phyloP scores from a whole-genome alignment of 2,329 filamentous ascomycete species.

The Metarhizium album region DNA sequence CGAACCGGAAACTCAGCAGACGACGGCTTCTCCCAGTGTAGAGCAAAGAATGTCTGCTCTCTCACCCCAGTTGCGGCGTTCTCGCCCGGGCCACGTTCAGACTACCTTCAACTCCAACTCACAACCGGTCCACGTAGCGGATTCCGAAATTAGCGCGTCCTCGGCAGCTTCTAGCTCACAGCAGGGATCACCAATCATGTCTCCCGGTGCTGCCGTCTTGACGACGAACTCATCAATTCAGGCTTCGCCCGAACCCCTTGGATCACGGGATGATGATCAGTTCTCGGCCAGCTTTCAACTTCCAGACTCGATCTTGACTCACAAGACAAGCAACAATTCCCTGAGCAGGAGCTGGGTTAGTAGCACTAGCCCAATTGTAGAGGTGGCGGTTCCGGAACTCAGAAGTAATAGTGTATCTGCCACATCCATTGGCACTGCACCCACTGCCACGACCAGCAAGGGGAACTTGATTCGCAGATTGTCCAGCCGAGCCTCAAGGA shows the following conservation, averaged over 20 bases:
- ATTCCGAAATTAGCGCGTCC: conserved; percentile 45
- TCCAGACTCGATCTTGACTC: conserved; percentile 58
- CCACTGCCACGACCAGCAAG: conserved; percentile 17
- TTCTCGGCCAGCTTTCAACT: conserved; percentile 51
- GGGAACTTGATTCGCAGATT: conserved; percentile 65
- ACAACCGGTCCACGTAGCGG: conserved; percentile 23
- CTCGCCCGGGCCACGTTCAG: conserved; percentile 37
- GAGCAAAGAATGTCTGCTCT: conserved; percentile 32
- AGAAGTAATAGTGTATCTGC: conserved; percentile 10
- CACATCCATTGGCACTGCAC: conserved; percentile 1
- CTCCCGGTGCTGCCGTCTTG: conserved; percentile 39
- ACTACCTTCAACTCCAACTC: conserved; percentile 27
- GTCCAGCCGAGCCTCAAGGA: conserved; percentile 68
- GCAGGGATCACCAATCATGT: conserved; percentile 46
- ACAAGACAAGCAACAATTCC: conserved; percentile 49
- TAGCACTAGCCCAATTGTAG: conserved; percentile 46
- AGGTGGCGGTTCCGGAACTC: conserved; percentile 19
- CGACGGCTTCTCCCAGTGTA: conserved; percentile 13
- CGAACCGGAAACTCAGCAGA: conserved; percentile 15
- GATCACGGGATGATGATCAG: conserved; percentile 43
- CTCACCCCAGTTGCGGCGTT: conserved; percentile 27
- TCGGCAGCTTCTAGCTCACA: conserved; percentile 44
- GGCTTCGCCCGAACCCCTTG: conserved; percentile 53
- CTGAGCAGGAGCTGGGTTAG: conserved; percentile 49
- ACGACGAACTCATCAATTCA: conserved; percentile 54